Evolutionary conservation across 805 yeast genomes (phyloP).

Genomic region (Saccharomycopsis sp.): DNA sequence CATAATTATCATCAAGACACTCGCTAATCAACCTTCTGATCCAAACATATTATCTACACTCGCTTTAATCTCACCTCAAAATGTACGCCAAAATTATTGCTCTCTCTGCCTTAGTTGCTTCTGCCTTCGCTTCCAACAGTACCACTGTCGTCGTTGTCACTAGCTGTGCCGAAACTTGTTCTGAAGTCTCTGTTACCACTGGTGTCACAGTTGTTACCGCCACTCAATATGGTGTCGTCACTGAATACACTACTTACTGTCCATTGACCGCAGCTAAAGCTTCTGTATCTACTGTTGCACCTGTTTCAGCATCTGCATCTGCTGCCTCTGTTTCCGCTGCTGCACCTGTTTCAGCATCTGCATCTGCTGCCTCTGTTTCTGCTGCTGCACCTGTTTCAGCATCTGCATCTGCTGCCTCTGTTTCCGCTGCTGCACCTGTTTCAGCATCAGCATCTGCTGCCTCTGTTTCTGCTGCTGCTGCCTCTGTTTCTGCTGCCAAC

Average conservation of each 20-base stretch:
- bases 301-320: slow-evolving; percentile 10
- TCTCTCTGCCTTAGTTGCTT: slow-evolving; percentile 22
- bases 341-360: slow-evolving; percentile 5
- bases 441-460: slow-evolving; percentile 5
- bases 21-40: not conserved
- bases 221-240: slow-evolving; percentile 30
- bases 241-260: slow-evolving; percentile 34
- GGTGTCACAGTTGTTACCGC: slow-evolving; percentile 24
- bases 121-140: slow-evolving; percentile 24
- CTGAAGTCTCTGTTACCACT: slow-evolving; percentile 23
- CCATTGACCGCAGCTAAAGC: slow-evolving; percentile 24
- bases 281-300: slow-evolving; percentile 3
- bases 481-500: slow-evolving; percentile 7
- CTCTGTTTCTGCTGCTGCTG: slow-evolving; percentile 9
- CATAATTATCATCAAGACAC: not conserved
- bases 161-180: slow-evolving; percentile 22
- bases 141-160: slow-evolving; percentile 29
- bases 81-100: slow-evolving; percentile 17
- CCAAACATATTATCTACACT: not conserved
- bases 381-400: slow-evolving; percentile 12
- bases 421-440: slow-evolving; percentile 13
- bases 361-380: slow-evolving; percentile 8
- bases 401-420: slow-evolving; percentile 8
- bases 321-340: slow-evolving; percentile 6
- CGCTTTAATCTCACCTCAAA: slow-evolving; percentile 1